These are phyloP conservation scores for Termitomyces sp. DNA, from an alignment of 768 basidiomycete genomes.

Conservation along the genomic window DNA sequence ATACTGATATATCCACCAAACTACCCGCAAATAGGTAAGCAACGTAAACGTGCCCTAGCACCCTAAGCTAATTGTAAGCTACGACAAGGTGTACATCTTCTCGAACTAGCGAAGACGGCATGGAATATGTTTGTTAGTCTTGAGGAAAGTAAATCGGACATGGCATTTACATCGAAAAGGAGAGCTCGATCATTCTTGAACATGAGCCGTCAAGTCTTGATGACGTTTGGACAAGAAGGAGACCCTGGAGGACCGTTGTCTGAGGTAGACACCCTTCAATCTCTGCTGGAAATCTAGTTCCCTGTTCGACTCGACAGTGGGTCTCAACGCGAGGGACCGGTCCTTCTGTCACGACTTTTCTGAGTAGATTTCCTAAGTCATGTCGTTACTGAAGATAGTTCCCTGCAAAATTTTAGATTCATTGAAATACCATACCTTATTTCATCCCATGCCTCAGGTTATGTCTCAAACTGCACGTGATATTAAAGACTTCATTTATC, in stretches of 20 bases:
- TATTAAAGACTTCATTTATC: no score
- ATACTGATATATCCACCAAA: slow-evolving; percentile 65
- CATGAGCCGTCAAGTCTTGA: slow-evolving; percentile 35
- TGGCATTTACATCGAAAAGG: slow-evolving; percentile 18
- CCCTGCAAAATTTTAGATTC: background rate
- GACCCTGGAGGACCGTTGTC: slow-evolving; percentile 54
- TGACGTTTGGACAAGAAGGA: slow-evolving; percentile 54
- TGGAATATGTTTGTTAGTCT: slow-evolving; percentile 58
- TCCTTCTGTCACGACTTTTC: no score
- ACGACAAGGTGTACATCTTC: slow-evolving; percentile 59
- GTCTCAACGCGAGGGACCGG: no score
- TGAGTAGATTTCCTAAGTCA: background rate
- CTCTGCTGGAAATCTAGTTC: slow-evolving; percentile 26
- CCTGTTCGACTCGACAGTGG: no score
- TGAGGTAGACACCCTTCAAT: slow-evolving; percentile 43
- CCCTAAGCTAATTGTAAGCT: background rate
- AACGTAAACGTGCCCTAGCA: background rate
- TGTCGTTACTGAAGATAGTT: background rate
- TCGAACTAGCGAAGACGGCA: slow-evolving; percentile 71
- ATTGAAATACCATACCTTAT: no score
- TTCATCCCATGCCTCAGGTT: no score
- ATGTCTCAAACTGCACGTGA: no score
- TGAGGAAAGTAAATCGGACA: slow-evolving; percentile 14
- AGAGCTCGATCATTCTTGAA: slow-evolving; percentile 31
- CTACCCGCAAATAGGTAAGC: slow-evolving; percentile 78